These are phyloP conservation scores for Fraxinus nigra DNA, from an alignment of 305 asterid genomes.

Conservation along the genomic window DNA sequence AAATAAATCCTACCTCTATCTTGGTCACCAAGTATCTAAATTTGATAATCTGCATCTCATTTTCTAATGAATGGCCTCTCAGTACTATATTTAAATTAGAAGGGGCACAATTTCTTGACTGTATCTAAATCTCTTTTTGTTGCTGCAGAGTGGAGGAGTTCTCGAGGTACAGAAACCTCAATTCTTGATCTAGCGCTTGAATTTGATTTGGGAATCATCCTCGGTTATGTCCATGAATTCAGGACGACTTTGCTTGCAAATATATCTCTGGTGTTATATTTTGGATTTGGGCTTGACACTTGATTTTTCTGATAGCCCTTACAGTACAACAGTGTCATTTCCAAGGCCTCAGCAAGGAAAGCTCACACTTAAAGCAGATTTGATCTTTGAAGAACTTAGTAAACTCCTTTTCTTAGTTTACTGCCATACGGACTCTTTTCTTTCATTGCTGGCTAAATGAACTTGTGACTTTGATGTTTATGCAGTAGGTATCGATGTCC, in stretches of 20 bases:
- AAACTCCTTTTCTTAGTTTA: slow-evolving; percentile 27
- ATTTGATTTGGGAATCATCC: slow-evolving; percentile 8
- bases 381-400: slow-evolving; percentile 82
- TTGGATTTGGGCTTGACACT: slow-evolving; percentile 9
- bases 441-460: slow-evolving; percentile 15
- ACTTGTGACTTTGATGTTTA: slow-evolving; percentile 27
- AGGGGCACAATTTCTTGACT: background rate
- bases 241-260: slow-evolving; percentile 21
- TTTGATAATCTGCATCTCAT: background rate
- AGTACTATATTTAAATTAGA: background rate
- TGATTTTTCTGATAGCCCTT: slow-evolving; percentile 64
- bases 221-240: slow-evolving; percentile 12
- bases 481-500: slow-evolving; percentile 93
- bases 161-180: slow-evolving; percentile 57
- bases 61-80: background rate
- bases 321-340: slow-evolving; percentile 55
- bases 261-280: slow-evolving; percentile 13
- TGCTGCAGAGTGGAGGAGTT: slow-evolving; percentile 84
- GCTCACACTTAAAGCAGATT: slow-evolving; percentile 77
- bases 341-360: slow-evolving; percentile 69
- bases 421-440: slow-evolving; percentile 7
- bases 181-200: slow-evolving; percentile 16
- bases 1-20: background rate
- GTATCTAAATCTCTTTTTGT: slow-evolving; percentile 23
- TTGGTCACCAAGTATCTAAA: background rate